A percentile compares a stretch with the other conserved stretches of the same genome.
Evolutionary conservation across 1,139 yeast genomes (phyloP).

Genomic region (Geotrichum cucujoidarum): DNA sequence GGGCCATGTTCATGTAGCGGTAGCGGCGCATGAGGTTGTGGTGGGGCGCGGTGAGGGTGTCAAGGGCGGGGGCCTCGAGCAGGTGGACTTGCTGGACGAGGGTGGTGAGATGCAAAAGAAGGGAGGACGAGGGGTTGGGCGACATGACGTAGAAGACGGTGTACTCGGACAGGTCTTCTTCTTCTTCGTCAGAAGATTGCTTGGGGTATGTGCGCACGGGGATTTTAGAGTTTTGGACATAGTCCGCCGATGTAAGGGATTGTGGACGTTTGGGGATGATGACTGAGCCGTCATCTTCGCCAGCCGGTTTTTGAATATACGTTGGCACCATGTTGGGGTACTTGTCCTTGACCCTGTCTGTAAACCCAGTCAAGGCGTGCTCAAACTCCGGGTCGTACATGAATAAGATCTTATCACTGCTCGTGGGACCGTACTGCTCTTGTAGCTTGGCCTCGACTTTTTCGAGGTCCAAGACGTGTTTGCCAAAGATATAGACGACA

Average conservation of each 20-base stretch:
- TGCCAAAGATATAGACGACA: slow-evolving; percentile 73
- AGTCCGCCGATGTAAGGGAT: not conserved
- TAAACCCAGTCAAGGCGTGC: slow-evolving; percentile 22
- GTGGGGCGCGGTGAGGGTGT: slow-evolving; percentile 51
- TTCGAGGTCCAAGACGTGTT: slow-evolving; percentile 26
- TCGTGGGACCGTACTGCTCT: slow-evolving; percentile 12
- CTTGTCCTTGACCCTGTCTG: slow-evolving; percentile 11
- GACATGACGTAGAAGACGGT: slow-evolving; percentile 52
- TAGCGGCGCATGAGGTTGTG: slow-evolving; percentile 81
- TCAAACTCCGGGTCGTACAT: slow-evolving; percentile 35
- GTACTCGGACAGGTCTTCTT: slow-evolving; percentile 2
- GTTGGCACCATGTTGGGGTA: slow-evolving; percentile 22
- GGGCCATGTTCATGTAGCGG: slow-evolving; percentile 77
- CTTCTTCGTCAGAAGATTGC: slow-evolving; percentile 6
- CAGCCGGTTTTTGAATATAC: slow-evolving; percentile 9
- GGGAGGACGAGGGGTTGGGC: slow-evolving; percentile 70
- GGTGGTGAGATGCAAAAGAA: slow-evolving; percentile 70
- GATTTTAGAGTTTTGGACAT: not conserved
- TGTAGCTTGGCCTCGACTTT: slow-evolving; percentile 26
- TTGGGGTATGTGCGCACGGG: slow-evolving; percentile 7
- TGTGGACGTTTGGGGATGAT: slow-evolving; percentile 10
- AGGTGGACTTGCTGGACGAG: slow-evolving; percentile 50
- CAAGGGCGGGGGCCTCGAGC: slow-evolving; percentile 25
- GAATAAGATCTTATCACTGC: slow-evolving; percentile 25
- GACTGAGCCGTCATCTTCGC: slow-evolving; percentile 7